Conservation (phyloP, 495 filamentous ascomycete species). For the Penicillium cataractarum region DNA sequence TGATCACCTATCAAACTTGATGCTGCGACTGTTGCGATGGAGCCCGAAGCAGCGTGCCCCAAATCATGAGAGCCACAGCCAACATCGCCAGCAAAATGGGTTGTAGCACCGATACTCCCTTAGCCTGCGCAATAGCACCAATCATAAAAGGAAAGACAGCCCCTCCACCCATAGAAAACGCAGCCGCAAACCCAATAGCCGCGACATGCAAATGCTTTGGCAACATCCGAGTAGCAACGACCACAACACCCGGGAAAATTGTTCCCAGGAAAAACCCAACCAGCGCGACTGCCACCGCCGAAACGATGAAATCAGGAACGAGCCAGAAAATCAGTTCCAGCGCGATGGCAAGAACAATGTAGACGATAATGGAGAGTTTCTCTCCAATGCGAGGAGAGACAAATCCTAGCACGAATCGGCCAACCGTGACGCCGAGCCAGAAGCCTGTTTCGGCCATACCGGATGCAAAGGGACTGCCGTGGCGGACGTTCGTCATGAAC, state of each 20-base stretch:
- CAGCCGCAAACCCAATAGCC: constrained; percentile 78
- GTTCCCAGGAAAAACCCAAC: constrained; percentile 68
- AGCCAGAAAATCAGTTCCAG: constrained; percentile 65
- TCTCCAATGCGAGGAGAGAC: constrained; percentile 59
- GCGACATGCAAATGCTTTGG: constrained; percentile 74
- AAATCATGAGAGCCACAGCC: constrained; percentile 24
- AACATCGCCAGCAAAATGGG: constrained; percentile 61
- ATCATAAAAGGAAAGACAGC: constrained; percentile 74
- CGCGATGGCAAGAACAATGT: constrained; percentile 49
- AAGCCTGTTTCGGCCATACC: constrained; percentile 63
- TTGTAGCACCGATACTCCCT: constrained; percentile 70
- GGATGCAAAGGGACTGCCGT: constrained; percentile 52
- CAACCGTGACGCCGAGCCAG: constrained; percentile 62
- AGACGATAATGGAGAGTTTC: constrained; percentile 59
- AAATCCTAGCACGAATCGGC: constrained; percentile 59
- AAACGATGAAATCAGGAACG: constrained; percentile 68
- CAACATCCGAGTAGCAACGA: constrained; percentile 74
- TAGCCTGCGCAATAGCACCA: constrained; percentile 70
- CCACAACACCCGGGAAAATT: constrained; percentile 70
- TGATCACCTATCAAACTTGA: not conserved
- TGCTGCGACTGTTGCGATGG: constrained; percentile 12
- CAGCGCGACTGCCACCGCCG: constrained; percentile 66
- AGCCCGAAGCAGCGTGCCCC: constrained; percentile 18
- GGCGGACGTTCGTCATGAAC: constrained; percentile 58
- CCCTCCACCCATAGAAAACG: constrained; percentile 72